Conservation (phyloP, 2,329 filamentous ascomycete genomes). For the Penicillium aurantiogriseum region DNA sequence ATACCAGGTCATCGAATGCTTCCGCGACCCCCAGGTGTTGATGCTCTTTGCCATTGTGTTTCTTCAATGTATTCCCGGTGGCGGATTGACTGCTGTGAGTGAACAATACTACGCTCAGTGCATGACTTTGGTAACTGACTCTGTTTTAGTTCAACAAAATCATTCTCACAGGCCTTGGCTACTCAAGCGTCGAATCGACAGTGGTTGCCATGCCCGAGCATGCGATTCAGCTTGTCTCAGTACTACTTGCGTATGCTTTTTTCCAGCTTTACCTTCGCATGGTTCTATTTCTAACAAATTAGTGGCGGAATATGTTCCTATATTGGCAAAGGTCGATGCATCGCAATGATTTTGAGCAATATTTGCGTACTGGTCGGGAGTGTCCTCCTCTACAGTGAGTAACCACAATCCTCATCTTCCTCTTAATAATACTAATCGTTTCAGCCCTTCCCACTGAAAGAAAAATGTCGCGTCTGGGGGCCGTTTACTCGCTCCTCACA, state of each 20-base stretch:
- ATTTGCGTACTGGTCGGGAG: not conserved
- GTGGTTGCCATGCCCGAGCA: not conserved
- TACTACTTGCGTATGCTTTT: not conserved
- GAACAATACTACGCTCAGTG: not conserved
- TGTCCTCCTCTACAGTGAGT: not conserved
- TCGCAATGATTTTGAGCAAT: not conserved
- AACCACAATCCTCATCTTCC: not conserved
- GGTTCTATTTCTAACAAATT: not conserved
- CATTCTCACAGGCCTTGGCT: not conserved
- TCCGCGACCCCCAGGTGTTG: not conserved
- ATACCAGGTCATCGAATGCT: conserved; percentile 1
- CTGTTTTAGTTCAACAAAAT: not conserved
- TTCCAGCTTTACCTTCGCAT: not conserved
- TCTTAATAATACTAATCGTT: not conserved
- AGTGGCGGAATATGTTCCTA: not conserved
- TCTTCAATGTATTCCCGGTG: not conserved
- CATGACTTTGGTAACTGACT: not conserved
- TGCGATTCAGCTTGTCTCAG: not conserved
- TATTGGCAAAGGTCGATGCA: not conserved
- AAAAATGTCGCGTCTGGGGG: not conserved
- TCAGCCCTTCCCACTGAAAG: not conserved
- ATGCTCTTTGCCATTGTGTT: conserved; percentile 1
- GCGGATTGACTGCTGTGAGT: not conserved
- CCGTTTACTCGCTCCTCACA: not conserved
- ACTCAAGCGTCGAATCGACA: not conserved